Base-by-base conservation (phyloP, 2,329 filamentous ascomycete genomes). In the Aschersonia sp. region DNA sequence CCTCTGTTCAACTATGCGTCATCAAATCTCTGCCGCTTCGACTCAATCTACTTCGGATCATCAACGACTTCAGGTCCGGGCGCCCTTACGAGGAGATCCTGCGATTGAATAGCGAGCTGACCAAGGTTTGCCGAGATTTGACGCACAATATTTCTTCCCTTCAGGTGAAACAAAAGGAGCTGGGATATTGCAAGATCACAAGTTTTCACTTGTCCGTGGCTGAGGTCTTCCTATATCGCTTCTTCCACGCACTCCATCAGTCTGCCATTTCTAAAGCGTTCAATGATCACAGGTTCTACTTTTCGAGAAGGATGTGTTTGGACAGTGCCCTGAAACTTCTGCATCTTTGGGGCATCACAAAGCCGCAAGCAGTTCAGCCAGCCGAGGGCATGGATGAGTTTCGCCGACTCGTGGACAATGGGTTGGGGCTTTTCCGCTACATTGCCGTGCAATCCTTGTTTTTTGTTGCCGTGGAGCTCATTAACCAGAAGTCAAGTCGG, bases 201-300 rank as follows among this genome's bases (percentile, higher is more conserved):
- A 55, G 55, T 4, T 73, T 73, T 48, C 69, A 72, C 48, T 53
- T 66, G 7, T 63, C 64, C 1, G 50, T 71, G 6, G 61, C 63
- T 1, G 69, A 73, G 48, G 59, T 70, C 45, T 57, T 68, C 47
- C 58, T 68, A 3, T 69, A 72, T 47, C 68, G 68, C 29, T 71
- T 66, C 51, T 70, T 73, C 53, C 63, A 79, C 10, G 66, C 70
- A 0, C 66, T 82, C 0, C 77, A 82, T 51, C 70, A 74, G 39
- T 69, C 69, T 0, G 69, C 70, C 58, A 63, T 73, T 30, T 56
- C 59, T 5, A 61, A 64, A 11, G 68, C 72, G 0, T 62, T 67
- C 10, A 58, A 65, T 1, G 65, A 75, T 40, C 69, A 71, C 0
- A 62, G 64, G 1, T 75, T 69, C 51, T 73, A 73, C 56, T 77